Evolutionary conservation across 805 yeast genomes (phyloP).

Genomic region (Huiozyma naganishii): DNA sequence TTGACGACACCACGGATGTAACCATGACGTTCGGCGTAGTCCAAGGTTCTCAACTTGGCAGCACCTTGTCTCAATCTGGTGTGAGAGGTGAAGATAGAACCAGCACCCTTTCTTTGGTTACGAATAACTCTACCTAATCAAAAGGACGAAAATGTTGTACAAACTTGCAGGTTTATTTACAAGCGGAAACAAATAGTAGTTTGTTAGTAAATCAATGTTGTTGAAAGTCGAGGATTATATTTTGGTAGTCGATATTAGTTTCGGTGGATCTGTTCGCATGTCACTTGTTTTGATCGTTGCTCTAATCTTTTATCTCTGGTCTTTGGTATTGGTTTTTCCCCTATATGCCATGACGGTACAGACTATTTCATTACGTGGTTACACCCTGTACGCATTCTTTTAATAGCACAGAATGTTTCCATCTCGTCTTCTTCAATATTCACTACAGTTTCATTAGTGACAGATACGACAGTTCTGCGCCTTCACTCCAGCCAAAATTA

Average conservation of each 20-base stretch:
- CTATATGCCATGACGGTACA: too few relatives aligned
- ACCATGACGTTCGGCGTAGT: conserved; percentile 99
- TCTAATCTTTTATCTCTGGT: too few relatives aligned
- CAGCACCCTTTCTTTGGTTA: conserved; percentile 99
- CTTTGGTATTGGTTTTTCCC: too few relatives aligned
- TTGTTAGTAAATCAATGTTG: background rate
- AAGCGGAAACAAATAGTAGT: background rate
- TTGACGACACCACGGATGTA: conserved; percentile 99
- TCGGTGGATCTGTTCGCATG: background rate
- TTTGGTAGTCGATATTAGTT: background rate
- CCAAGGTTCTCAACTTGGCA: conserved; percentile 98
- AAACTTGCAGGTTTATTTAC: background rate
- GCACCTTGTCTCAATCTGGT: conserved; percentile 99
- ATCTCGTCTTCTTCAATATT: too few relatives aligned
- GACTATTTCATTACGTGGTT: too few relatives aligned
- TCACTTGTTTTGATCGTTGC: conserved; percentile 2
- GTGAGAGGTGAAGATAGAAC: conserved; percentile 99
- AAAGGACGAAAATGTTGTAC: conserved; percentile 1
- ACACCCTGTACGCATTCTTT: too few relatives aligned
- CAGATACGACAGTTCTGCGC: too few relatives aligned
- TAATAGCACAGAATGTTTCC: too few relatives aligned
- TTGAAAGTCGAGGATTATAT: background rate
- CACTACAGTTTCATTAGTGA: too few relatives aligned
- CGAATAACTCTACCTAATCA: conserved; percentile 95
- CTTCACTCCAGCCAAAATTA: too few relatives aligned